phyloP scores from a whole-genome alignment of 2,329 filamentous ascomycete species.

The Aciculosporium take region DNA sequence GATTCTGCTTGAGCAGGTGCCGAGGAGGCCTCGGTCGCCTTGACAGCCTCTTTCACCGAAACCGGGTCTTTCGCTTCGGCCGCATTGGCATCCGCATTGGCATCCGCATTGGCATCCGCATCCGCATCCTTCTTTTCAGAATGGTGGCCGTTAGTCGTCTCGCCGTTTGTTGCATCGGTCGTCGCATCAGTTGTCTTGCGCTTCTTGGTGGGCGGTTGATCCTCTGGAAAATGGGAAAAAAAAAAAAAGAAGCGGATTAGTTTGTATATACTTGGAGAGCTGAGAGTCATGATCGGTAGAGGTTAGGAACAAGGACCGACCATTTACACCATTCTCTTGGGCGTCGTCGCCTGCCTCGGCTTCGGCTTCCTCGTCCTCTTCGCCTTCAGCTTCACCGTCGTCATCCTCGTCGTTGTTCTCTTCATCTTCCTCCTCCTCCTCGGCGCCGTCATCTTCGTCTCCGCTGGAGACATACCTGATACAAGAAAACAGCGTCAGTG shows the following conservation, averaged over 20 bases:
- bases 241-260: background rate
- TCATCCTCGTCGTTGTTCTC: slow-evolving; percentile 20
- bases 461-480: slow-evolving; percentile 22
- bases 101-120: slow-evolving; percentile 12
- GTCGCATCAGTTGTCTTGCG: slow-evolving; percentile 28
- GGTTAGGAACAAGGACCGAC: slow-evolving; percentile 13
- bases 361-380: slow-evolving; percentile 11
- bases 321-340: slow-evolving; percentile 19
- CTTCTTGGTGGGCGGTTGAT: slow-evolving; percentile 36
- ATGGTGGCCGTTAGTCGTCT: slow-evolving; percentile 20
- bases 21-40: slow-evolving; percentile 10
- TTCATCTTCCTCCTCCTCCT: slow-evolving; percentile 26
- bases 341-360: slow-evolving; percentile 6
- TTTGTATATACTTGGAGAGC: background rate
- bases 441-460: slow-evolving; percentile 27
- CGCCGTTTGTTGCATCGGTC: slow-evolving; percentile 18
- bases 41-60: slow-evolving; percentile 15
- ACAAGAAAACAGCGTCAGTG: background rate
- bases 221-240: slow-evolving; percentile 18
- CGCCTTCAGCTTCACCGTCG: slow-evolving; percentile 14
- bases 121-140: slow-evolving; percentile 17
- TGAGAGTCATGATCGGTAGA: background rate
- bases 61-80: slow-evolving; percentile 11
- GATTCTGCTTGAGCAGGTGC: slow-evolving; percentile 13
- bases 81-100: background rate